Evolutionary conservation across 345 rosid species (phyloP).

Genomic region (Sisymbrium irio): DNA sequence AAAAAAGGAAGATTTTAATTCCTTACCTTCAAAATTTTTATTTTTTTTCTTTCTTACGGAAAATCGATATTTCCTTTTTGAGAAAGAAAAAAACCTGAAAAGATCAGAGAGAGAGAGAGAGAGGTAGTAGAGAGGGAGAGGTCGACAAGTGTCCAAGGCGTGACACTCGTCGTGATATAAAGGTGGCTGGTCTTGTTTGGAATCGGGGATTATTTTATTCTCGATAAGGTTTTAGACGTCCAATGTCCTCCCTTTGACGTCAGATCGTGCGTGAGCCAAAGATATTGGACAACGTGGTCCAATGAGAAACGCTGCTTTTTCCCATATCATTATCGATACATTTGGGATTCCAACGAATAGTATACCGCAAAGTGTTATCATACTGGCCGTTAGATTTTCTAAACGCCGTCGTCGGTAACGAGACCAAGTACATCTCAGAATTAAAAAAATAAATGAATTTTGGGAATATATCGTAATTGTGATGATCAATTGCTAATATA

Average conservation of each 20-base stretch:
- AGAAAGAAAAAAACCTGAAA: constrained; percentile 25
- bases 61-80: constrained; percentile 20
- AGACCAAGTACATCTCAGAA: not conserved
- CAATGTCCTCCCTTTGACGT: not conserved
- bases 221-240: constrained; percentile 11
- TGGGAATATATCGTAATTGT: too few relatives aligned
- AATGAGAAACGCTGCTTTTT: constrained; percentile 32
- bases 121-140: constrained; percentile 16
- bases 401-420: constrained; percentile 5
- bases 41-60: not conserved
- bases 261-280: constrained; percentile 32
- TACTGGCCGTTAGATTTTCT: constrained; percentile 38
- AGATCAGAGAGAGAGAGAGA: constrained; percentile 6
- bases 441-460: not conserved
- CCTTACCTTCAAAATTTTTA: constrained; percentile 22
- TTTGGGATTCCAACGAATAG: constrained; percentile 38
- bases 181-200: constrained; percentile 43
- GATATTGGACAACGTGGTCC: constrained; percentile 54
- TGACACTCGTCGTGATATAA: constrained; percentile 75
- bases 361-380: constrained; percentile 35
- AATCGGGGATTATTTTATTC: constrained; percentile 14
- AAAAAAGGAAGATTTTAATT: not conserved
- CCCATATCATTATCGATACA: constrained; percentile 34
- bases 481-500: not conserved
- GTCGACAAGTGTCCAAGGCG: constrained; percentile 75